Base-by-base conservation (phyloP, 129 eudicot species). In the Helichrysum umbraculigerum region DNA sequence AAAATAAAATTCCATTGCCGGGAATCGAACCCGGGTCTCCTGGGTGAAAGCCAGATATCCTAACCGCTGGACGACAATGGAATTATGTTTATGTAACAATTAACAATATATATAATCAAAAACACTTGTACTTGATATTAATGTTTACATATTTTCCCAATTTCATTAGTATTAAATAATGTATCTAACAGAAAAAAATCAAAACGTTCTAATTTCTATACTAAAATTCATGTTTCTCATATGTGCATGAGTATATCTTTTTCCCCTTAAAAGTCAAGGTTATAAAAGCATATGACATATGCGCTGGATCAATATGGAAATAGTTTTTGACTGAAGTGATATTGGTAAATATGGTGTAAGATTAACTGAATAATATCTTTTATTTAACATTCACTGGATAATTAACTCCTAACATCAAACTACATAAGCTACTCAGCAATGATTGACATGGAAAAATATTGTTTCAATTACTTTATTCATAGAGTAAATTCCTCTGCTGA, bases 21-120 rank as follows among this genome's bases (percentile, higher is more conserved):
- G 98, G 96, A 89, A 89, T 92, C 90, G 96, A 92, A 87, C 98
- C 98, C 96, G 93, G 98, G 93, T 87, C 98, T 78, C 96, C 96
- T 92, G 96, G 98, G 98, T 89, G 96, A 92, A 92, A 89, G 96
- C 93, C 98, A 92, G 91, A 87, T 86, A 92, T 92, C 98, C 96
- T 89, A 87, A 87, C 98, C 96, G 89, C 96, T 92, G 96, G 96
- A 92, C 97, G 92, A 92, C 89, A 86, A 85, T 74, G 89, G 87
- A 86, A 5, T 41, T 33, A 3, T 70, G 19, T 1, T 11, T 35
- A 0, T 0, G 0, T 0, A 0, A 0, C 0, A 16, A 17, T 65
- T 65, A 16, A 5, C 7, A 8, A 2, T 11, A 6, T 0, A 10
- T 60, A 20, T 19, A 11, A 21, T 5, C 65, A 1, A 39, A 41